Base-by-base conservation (phyloP, 2,329 filamentous ascomycete genomes). In the Escovopsis sp. region DNA sequence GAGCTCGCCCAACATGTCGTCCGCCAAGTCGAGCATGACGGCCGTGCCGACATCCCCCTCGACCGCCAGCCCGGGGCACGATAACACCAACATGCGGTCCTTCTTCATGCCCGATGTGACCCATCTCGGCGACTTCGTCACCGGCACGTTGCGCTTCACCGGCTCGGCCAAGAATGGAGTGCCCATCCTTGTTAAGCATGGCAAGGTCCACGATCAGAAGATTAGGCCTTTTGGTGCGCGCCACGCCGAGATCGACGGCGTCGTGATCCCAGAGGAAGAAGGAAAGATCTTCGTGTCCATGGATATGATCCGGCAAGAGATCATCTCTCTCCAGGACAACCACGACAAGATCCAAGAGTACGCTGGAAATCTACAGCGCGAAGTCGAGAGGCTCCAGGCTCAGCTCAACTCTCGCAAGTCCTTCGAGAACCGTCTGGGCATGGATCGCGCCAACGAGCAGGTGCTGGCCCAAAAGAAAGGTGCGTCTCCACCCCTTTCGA, bases 221-320 rank as follows among this genome's bases (percentile, higher is more conserved):
- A 55, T 59, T 40, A 57, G 52, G 39, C 59, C 60, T 7, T 53
- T 58, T 2, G 51, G 47, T 4, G 50, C 44, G 8, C 46, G 61
- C 12, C 69, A 75, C 45, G 67, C 61, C 33, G 62, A 69, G 25
- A 60, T 75, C n/a, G 68, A 72, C 42, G 66, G 60, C 7, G 52
- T 75, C 15, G 60, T 65, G 38, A 57, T 75, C 8, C 66, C 70
- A 3, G 61, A 69, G 42, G 71, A 73, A 35, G 72, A 75, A 48
- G 66, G 73, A 53, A 66, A 69, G 48, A 74, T 75, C 27, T 74
- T 75, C 47, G 71, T 76, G 34, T 76, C 72, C 8, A 65, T 75
- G 63, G 72, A 75, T 68, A 74, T 74, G 67, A 72, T 76, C 59
- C 68, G 71, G 33, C 67, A 73, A 35, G 71, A 76, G 52, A 71